Evolutionary conservation across 768 basidiomycete species (phyloP).

Genomic region (Rhodotorula paludigena): DNA sequence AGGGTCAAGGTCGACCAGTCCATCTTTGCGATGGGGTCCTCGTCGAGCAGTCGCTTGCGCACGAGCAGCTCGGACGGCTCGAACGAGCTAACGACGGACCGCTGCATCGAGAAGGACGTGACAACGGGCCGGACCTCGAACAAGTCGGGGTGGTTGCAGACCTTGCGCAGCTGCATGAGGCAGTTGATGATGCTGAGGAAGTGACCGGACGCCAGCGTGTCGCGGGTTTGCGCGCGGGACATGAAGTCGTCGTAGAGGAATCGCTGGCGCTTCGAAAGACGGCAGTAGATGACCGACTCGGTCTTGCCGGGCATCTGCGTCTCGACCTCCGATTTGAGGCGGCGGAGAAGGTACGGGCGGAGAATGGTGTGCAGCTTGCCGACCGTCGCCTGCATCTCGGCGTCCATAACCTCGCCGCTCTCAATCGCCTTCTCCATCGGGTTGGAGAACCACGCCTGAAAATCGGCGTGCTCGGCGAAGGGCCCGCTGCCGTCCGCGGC

Average conservation of each 20-base stretch:
- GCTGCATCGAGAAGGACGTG: conserved; percentile 51
- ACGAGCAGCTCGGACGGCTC: conserved; percentile 48
- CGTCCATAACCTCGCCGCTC: conserved; percentile 55
- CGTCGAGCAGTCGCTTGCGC: conserved; percentile 44
- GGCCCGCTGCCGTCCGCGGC: conserved; percentile 23
- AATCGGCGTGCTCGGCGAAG: conserved; percentile 88
- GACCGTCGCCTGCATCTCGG: conserved; percentile 64
- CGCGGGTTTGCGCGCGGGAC: conserved; percentile 65
- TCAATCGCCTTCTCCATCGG: conserved; percentile 85
- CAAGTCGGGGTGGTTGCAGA: conserved; percentile 90
- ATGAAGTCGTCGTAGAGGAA: conserved; percentile 79
- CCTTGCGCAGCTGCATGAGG: conserved; percentile 96
- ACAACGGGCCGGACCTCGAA: conserved; percentile 59
- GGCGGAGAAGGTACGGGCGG: conserved; percentile 90
- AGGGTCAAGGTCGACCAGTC: conserved; percentile 39
- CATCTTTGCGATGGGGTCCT: conserved; percentile 40
- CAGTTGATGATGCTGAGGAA: conserved; percentile 53
- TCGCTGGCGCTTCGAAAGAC: conserved; percentile 72
- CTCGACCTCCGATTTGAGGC: conserved; percentile 90
- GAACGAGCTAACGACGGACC: conserved; percentile 46
- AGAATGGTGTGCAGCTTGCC: conserved; percentile 60
- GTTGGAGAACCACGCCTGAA: conserved; percentile 90
- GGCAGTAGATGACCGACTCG: conserved; percentile 80
- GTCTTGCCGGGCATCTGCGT: conserved; percentile 65
- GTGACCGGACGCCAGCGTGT: conserved; percentile 61